These are phyloP conservation scores for Phytophthora brassicae DNA, from an alignment of 352 stramenopile species.

Conservation along the genomic window DNA sequence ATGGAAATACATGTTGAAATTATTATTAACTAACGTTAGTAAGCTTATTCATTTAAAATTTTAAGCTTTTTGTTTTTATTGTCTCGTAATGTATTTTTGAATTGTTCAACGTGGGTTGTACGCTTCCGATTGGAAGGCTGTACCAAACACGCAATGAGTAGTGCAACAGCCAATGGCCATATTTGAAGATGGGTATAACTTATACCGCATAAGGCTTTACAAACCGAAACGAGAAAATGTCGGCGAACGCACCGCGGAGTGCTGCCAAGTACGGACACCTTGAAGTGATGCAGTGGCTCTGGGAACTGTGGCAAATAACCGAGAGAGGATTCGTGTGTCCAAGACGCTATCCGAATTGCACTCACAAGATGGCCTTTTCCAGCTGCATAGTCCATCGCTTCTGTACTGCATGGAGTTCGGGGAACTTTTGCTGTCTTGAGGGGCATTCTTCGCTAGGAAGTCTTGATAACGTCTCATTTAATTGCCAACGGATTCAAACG, in stretches of 20 bases:
- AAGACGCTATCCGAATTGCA: not conserved
- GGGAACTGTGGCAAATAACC: slow-evolving; percentile 8
- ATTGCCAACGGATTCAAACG: no score
- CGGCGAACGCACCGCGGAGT: slow-evolving; percentile 6
- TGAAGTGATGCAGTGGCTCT: slow-evolving; percentile 12
- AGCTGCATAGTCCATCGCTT: slow-evolving; percentile 24
- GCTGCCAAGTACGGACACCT: slow-evolving; percentile 21
- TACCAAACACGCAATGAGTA: slow-evolving; percentile 15
- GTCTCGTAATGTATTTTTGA: no score
- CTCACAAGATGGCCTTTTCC: slow-evolving; percentile 12
- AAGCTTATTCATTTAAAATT: no score
- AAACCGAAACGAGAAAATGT: slow-evolving; percentile 13
- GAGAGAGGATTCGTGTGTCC: slow-evolving; percentile 1
- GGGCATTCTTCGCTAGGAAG: no score
- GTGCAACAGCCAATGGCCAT: slow-evolving; percentile 17
- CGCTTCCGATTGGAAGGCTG: slow-evolving; percentile 17
- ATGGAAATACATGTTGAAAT: no score
- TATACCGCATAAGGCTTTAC: no score
- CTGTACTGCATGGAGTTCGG: slow-evolving; percentile 11
- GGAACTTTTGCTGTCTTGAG: no score
- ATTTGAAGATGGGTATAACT: slow-evolving; percentile 20
- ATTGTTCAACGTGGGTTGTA: no score
- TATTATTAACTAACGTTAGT: no score
- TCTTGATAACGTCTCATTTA: no score
- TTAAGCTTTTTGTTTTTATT: no score